Evolutionary conservation across 768 basidiomycete genomes (phyloP).

Genomic region (Lactarius sp.): DNA sequence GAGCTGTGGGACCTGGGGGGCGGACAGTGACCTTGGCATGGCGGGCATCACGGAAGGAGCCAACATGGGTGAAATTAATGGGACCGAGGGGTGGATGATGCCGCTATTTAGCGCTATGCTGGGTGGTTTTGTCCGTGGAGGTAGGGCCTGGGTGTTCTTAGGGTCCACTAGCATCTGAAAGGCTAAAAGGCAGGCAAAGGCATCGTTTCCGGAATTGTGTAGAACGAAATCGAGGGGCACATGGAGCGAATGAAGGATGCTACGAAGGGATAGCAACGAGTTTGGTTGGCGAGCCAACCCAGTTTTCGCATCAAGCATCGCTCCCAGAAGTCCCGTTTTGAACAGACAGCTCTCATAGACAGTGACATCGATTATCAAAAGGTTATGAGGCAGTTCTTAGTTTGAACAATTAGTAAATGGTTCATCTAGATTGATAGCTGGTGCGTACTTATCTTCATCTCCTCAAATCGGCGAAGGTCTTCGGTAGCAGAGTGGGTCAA

Average conservation of each 20-base stretch:
- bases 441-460: constrained; percentile 73
- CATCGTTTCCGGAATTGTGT: constrained; percentile 80
- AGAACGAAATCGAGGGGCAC: constrained; percentile 40
- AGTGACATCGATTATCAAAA: constrained; percentile 62
- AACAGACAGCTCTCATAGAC: constrained; percentile 61
- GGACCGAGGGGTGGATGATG: constrained; percentile 13
- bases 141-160: constrained; percentile 34
- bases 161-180: constrained; percentile 68
- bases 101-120: neutral
- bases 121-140: constrained; percentile 14
- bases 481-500: constrained; percentile 58
- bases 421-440: constrained; percentile 9
- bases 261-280: constrained; percentile 57
- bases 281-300: constrained; percentile 47
- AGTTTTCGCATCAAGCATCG: constrained; percentile 58
- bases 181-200: constrained; percentile 61
- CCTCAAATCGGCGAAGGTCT: constrained; percentile 60
- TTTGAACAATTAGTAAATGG: constrained; percentile 2
- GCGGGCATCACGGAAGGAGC: constrained; percentile 11
- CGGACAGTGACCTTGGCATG: constrained; percentile 15
- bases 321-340: constrained; percentile 48
- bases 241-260: constrained; percentile 56
- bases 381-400: constrained; percentile 68
- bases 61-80: constrained; percentile 20
- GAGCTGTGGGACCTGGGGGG: constrained; percentile 9